Evolutionary conservation across 2,329 filamentous ascomycete species (phyloP), one percentile per base, ranked within the genome.

Genomic region (Phialophora macrospora): DNA sequence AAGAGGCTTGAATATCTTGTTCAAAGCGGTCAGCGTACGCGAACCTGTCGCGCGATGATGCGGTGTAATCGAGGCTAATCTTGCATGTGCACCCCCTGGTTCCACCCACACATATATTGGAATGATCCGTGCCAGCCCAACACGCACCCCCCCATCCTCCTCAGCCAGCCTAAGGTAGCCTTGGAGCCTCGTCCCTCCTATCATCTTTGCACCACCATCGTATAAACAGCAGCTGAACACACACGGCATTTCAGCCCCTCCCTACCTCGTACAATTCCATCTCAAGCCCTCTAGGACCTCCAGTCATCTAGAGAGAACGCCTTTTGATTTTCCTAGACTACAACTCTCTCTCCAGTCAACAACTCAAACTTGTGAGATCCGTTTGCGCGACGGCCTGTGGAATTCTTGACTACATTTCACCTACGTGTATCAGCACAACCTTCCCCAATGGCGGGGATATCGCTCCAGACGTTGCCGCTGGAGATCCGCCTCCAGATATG

Each of bases 401-500:
- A 52, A n/a, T n/a, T 2, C 1, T 26, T 28, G 26, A 12, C 22
- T 5, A 11, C 20, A 26, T 52, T 52, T 49, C 24, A 11, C 17
- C n/a, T 28, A 5, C 28, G n/a, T 3, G 8, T 41, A 5, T n/a
- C 8, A 17, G 7, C 22, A 17, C 30, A 20, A 38, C 11, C 2
- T 17, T 52, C 58, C 17, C n/a, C 28, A 41, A 52, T 41, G 48
- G 30, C 30, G 8, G 41, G 48, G 7, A 30, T 46, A 28, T 41
- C 61, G 1, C 52, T 68, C 3, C 61, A 66, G 22, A 49, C 32
- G 17, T 64, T 68, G 2, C 67, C 67, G 3, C 34, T 56, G 17
- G 67, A 68, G 28, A 55, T 68, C 51, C 63, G 67, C 14, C 46
- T 62, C 7, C 63, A 68, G 41, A 68, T 68, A 61, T 68, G 67